Conservation (phyloP, 2,329 filamentous ascomycete genomes). For the Paramyrothecium sp. region DNA sequence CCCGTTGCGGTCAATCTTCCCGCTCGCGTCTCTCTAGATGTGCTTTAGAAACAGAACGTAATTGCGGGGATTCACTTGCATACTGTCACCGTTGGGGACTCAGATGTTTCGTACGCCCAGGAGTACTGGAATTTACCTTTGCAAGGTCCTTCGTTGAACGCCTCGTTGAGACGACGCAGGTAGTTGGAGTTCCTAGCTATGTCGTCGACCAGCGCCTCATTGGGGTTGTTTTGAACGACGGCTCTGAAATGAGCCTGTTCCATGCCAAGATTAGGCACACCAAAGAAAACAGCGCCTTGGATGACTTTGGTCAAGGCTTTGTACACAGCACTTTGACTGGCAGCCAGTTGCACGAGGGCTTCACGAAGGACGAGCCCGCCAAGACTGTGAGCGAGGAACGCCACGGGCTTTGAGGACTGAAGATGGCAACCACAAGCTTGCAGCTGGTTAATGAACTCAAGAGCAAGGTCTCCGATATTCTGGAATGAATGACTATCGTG, state of each 20-base stretch:
- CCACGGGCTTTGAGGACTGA: not conserved
- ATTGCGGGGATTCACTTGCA: not conserved
- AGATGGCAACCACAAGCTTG: not conserved
- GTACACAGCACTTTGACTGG: not conserved
- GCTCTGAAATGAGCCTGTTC: not conserved
- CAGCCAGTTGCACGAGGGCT: not conserved
- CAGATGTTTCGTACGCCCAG: not conserved
- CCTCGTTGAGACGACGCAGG: not conserved
- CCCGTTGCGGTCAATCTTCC: not conserved
- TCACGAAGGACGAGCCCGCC: not conserved
- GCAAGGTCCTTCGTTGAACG: not conserved
- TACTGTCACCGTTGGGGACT: not conserved
- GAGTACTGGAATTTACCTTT: conserved; percentile 1
- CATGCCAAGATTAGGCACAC: conserved; percentile 1
- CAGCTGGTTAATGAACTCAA: not conserved
- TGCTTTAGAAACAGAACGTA: not conserved
- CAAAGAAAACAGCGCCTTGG: not conserved
- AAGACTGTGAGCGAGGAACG: conserved; percentile 1
- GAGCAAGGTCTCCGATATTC: not conserved
- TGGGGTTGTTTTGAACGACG: conserved; percentile 1
- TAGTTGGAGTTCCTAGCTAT: not conserved
- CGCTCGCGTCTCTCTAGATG: not conserved
- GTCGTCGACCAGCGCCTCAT: not conserved
- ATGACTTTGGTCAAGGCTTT: not conserved
- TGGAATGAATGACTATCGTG: not conserved